phyloP scores from a whole-genome alignment of 2,329 filamentous ascomycete genomes.

The Fusarium goolgardi region DNA sequence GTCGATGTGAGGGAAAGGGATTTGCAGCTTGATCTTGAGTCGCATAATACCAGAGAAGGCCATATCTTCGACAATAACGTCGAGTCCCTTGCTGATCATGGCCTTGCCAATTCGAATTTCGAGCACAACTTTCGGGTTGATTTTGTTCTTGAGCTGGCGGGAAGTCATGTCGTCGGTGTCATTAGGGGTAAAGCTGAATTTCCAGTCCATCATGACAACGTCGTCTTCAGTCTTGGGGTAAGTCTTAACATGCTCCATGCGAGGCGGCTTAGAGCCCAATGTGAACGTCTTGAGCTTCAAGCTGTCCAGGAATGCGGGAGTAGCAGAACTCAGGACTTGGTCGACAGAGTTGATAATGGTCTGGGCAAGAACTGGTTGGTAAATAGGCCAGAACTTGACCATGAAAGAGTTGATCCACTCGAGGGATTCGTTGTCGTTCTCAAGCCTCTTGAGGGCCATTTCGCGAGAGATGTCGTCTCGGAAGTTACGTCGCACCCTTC shows the following conservation, averaged over 20 bases:
- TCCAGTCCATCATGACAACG: slow-evolving; percentile 99
- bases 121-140: slow-evolving; percentile 96
- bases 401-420: slow-evolving; percentile 99
- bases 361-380: slow-evolving; percentile 90
- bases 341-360: slow-evolving; percentile 95
- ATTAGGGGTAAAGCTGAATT: slow-evolving; percentile 98
- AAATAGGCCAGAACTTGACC: slow-evolving; percentile 99
- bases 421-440: slow-evolving; percentile 90
- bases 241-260: slow-evolving; percentile 97
- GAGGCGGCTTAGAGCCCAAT: slow-evolving; percentile 92
- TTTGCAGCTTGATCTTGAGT: slow-evolving; percentile 96
- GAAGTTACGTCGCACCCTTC: slow-evolving; percentile 93
- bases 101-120: slow-evolving; percentile 96
- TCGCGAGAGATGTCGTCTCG: slow-evolving; percentile 93
- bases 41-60: slow-evolving; percentile 95
- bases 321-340: slow-evolving; percentile 92
- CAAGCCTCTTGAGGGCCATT: slow-evolving; percentile 85
- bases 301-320: slow-evolving; percentile 92
- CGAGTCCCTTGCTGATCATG: slow-evolving; percentile 95
- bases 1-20: slow-evolving; percentile 95
- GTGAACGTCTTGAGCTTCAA: slow-evolving; percentile 94
- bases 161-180: slow-evolving; percentile 92
- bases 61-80: slow-evolving; percentile 98
- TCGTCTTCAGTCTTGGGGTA: slow-evolving; percentile 97
- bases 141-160: slow-evolving; percentile 90